phyloP scores from a whole-genome alignment of 179 eudicot genomes.

The Vitellaria paradoxa region DNA sequence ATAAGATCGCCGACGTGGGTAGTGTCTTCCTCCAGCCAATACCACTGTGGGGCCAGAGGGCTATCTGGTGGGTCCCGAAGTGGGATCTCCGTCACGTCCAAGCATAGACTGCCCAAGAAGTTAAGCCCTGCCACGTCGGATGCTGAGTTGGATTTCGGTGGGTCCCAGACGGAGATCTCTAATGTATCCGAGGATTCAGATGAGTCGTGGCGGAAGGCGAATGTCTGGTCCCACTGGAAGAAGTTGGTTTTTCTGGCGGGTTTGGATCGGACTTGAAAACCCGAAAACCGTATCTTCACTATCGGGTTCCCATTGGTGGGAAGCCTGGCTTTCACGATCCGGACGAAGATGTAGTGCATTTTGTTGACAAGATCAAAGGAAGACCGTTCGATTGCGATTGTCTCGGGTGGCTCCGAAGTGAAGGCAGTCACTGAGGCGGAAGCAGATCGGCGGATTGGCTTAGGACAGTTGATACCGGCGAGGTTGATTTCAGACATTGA shows the following conservation, averaged over 20 bases:
- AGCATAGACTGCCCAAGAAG: slow-evolving; percentile 84
- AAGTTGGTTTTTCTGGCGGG: slow-evolving; percentile 60
- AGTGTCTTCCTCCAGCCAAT: slow-evolving; percentile 85
- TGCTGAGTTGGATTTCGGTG: slow-evolving; percentile 22
- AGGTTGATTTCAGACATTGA: slow-evolving; percentile 40
- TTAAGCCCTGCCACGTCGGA: slow-evolving; percentile 39
- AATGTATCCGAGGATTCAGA: slow-evolving; percentile 59
- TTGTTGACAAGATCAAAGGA: slow-evolving; percentile 87
- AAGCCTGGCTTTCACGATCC: slow-evolving; percentile 76
- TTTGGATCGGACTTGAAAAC: slow-evolving; percentile 48
- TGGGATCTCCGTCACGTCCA: slow-evolving; percentile 85
- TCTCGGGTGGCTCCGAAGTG: slow-evolving; percentile 55
- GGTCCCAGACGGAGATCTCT: slow-evolving; percentile 88
- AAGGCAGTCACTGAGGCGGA: slow-evolving; percentile 46
- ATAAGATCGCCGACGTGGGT: slow-evolving; percentile 68
- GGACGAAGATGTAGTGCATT: slow-evolving; percentile 93
- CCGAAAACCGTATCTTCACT: slow-evolving; percentile 63
- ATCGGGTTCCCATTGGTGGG: slow-evolving; percentile 68
- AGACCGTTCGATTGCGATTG: slow-evolving; percentile 51
- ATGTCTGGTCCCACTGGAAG: slow-evolving; percentile 96
- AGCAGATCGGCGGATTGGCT: slow-evolving; percentile 33
- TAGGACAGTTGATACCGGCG: slow-evolving; percentile 34
- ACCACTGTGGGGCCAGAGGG: slow-evolving; percentile 98
- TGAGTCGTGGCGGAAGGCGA: slow-evolving; percentile 65
- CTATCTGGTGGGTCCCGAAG: slow-evolving; percentile 96